phyloP scores from a whole-genome alignment of 73 alveolate species.

The Tetrahymena thermophila region DNA sequence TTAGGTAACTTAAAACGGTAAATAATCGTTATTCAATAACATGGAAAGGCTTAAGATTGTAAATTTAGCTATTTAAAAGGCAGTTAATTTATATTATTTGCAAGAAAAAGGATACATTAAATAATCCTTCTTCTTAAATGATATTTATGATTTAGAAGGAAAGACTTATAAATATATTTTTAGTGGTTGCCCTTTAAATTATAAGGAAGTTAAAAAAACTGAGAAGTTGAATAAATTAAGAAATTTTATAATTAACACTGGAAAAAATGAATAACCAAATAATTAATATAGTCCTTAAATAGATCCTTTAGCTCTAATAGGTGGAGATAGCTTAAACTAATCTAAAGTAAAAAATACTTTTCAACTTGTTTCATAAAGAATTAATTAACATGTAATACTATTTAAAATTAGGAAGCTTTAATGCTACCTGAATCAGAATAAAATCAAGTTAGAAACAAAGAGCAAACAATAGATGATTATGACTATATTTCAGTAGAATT shows the following conservation, averaged over 20 bases:
- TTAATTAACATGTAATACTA: too few species aligned
- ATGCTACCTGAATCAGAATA: not conserved
- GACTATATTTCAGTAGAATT: not conserved
- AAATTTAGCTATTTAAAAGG: not conserved
- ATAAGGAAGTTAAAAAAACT: not conserved
- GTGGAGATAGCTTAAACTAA: not conserved
- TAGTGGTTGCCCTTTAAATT: not conserved
- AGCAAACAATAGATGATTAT: not conserved
- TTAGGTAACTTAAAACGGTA: conserved; percentile 20
- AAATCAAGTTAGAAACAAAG: not conserved
- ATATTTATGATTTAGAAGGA: conserved; percentile 27
- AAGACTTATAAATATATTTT: not conserved
- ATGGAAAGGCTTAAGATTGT: conserved; percentile 35
- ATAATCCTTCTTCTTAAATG: conserved; percentile 18
- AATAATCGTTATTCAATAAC: conserved; percentile 4
- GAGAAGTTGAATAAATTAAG: not conserved
- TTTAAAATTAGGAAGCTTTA: not conserved
- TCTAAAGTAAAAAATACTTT: not conserved
- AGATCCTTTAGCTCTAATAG: not conserved
- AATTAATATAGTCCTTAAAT: not conserved
- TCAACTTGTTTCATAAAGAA: too few species aligned
- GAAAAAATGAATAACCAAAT: not conserved
- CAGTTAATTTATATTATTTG: conserved; percentile 12
- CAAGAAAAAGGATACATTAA: not conserved
- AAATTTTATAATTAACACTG: not conserved